phyloP scores from a whole-genome alignment of 805 yeast species.

The Kazachstania psychrophila region DNA sequence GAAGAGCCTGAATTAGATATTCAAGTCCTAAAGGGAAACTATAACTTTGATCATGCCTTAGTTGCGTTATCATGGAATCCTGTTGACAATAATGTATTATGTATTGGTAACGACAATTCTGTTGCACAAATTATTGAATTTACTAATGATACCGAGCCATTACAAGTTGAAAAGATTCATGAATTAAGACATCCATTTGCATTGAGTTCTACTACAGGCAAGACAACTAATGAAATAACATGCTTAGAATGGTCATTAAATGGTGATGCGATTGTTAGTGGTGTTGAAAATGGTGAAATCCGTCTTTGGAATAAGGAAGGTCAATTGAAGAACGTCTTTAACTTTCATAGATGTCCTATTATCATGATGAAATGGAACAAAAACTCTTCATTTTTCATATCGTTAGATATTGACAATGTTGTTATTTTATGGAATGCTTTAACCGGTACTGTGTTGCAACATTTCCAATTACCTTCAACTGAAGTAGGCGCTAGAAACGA shows the following conservation, averaged over 20 bases:
- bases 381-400: slow-evolving; percentile 43
- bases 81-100: slow-evolving; percentile 33
- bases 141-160: slow-evolving; percentile 7
- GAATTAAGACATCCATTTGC: slow-evolving; percentile 32
- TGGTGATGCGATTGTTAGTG: slow-evolving; percentile 56
- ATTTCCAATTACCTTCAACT: slow-evolving; percentile 20
- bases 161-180: neutral
- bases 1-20: too few relatives aligned
- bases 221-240: slow-evolving; percentile 25
- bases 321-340: slow-evolving; percentile 45
- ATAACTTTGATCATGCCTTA: slow-evolving; percentile 34
- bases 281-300: slow-evolving; percentile 61
- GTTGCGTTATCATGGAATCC: slow-evolving; percentile 53
- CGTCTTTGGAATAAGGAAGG: slow-evolving; percentile 76
- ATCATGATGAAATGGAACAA: slow-evolving; percentile 52
- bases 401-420: slow-evolving; percentile 49
- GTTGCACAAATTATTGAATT: slow-evolving; percentile 38
- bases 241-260: slow-evolving; percentile 53
- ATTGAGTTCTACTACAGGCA: slow-evolving; percentile 14
- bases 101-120: slow-evolving; percentile 46
- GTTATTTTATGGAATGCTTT: slow-evolving; percentile 59
- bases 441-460: slow-evolving; percentile 41
- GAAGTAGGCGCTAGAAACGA: slow-evolving; percentile 8
- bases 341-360: slow-evolving; percentile 47
- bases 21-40: slow-evolving; percentile 33